phyloP scores from a whole-genome alignment of 2,329 filamentous ascomycete species.

The Alternaria gansuensis region DNA sequence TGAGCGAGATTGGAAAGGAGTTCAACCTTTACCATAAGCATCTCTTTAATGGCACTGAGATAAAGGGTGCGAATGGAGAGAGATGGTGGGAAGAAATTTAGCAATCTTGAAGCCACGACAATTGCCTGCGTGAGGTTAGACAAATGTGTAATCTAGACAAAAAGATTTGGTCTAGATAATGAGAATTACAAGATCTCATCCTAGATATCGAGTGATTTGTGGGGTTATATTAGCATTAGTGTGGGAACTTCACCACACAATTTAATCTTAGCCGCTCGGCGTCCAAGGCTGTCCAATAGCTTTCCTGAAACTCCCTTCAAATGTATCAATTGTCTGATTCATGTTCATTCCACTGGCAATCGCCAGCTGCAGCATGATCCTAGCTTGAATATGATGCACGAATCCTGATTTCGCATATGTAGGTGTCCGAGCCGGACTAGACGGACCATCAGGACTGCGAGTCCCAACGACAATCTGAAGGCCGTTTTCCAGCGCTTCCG shows the following conservation, averaged over 20 bases:
- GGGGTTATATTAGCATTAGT: neutral
- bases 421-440: conserved; percentile 28
- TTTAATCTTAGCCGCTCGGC: conserved; percentile 8
- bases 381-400: conserved; percentile 39
- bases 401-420: conserved; percentile 35
- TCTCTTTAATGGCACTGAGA: neutral
- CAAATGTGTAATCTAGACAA: neutral
- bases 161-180: neutral
- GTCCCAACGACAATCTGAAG: conserved; percentile 40
- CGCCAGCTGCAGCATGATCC: conserved; percentile 43
- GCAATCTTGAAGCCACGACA: neutral
- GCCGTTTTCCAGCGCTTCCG: conserved; percentile 33
- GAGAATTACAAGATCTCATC: rapidly evolving
- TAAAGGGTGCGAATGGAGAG: neutral
- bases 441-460: conserved; percentile 35
- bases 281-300: conserved; percentile 38
- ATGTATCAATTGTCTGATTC: conserved; percentile 42
- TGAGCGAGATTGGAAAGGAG: conserved; percentile 28
- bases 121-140: too few species aligned
- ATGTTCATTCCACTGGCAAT: conserved; percentile 43
- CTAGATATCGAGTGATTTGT: rapidly evolving
- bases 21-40: conserved; percentile 20
- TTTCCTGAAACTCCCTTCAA: conserved; percentile 37
- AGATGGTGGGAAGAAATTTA: neutral
- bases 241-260: neutral